Base-by-base conservation (phyloP, 2,329 filamentous ascomycete genomes). In the Dactylella cylindrospora region DNA sequence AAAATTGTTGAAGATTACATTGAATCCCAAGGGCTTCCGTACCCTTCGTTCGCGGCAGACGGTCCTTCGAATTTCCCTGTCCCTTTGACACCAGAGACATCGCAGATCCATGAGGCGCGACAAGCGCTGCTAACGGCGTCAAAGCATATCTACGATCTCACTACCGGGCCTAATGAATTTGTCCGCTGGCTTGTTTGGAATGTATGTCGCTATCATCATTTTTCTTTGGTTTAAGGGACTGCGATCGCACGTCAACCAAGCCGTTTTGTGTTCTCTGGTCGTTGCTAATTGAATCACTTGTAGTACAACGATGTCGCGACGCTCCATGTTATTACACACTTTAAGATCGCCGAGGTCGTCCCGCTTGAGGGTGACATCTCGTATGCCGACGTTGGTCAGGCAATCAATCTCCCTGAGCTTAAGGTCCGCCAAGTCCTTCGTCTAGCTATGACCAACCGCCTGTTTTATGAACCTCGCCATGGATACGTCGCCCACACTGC, bases 371-470 rank as follows among this genome's bases (percentile, higher is more conserved):
- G 49, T 7, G 57, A 62, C 9, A 62, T 62, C 20, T 62, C 57
- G 4, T 62, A 44, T 25, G 57, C 49, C 8, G 57, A 62, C 3
- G 49, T 62, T 15, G 44, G 49, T 15, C 36, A 62, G 36, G 20
- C 32, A 39, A 52, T 66, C 2, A 57, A 57, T 3, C 49, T 70
- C 1, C 66, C 69, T 65, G 71, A 76, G 22, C 73, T 76, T 64
- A 80, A 80, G 66, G 72, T 81, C 13, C 74, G 76, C 9, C 76
- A 79, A 38, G 71, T 79, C 5, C 70, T 81, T 22, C 78, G 80
- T 5, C 76, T 82, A 68, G 79, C 77, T 31, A 82, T 83, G 75
- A 82, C 79, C 9, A 79, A 77, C 65, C 72, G 74, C 8, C 74
- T 84, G 54, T 82, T 84, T 70, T 68, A 72, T 35, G 80, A 84